These are phyloP conservation scores for Oleoguttula mirabilis DNA, from an alignment of 495 filamentous ascomycete genomes.

Conservation along the genomic window DNA sequence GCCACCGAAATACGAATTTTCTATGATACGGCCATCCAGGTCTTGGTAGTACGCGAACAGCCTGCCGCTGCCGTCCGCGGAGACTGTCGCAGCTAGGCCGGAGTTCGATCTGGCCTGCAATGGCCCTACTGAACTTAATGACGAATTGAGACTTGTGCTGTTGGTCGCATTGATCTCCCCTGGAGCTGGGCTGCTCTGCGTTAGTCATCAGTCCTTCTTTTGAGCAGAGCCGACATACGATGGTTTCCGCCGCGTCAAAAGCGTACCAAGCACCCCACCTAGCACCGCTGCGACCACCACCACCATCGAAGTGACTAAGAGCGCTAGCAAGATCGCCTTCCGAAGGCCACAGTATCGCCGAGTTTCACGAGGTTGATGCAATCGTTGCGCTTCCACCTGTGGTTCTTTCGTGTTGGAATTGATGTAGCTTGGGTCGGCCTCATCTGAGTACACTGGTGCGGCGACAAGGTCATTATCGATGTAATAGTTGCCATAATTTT, in stretches of 20 bases:
- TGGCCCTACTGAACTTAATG: neutral
- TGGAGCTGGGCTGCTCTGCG: neutral
- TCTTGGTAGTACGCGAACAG: constrained; percentile 9
- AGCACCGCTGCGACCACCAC: constrained; percentile 5
- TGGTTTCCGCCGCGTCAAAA: neutral
- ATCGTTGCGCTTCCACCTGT: neutral
- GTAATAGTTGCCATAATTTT: constrained; percentile 4
- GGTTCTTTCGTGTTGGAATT: constrained; percentile 1
- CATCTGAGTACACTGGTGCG: constrained; percentile 1
- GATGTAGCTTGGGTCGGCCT: neutral
- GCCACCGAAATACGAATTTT: constrained; percentile 4
- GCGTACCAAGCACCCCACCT: constrained; percentile 5
- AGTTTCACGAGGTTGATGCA: neutral
- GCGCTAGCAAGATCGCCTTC: neutral
- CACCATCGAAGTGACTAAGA: neutral
- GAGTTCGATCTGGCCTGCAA: constrained; percentile 5
- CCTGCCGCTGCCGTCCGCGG: neutral
- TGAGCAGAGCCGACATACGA: neutral
- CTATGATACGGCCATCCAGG: constrained; percentile 2
- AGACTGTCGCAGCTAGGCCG: constrained; percentile 3
- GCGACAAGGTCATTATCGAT: neutral
- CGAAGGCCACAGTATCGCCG: constrained; percentile 8
- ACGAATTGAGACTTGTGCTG: neutral
- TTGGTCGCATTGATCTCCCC: neutral
- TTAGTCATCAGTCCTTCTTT: neutral